Percentiles rank a stretch among this genome's conserved stretches.
phyloP scores from a whole-genome alignment of 2,329 filamentous ascomycete species.

The Colletotrichum theobromicola region DNA sequence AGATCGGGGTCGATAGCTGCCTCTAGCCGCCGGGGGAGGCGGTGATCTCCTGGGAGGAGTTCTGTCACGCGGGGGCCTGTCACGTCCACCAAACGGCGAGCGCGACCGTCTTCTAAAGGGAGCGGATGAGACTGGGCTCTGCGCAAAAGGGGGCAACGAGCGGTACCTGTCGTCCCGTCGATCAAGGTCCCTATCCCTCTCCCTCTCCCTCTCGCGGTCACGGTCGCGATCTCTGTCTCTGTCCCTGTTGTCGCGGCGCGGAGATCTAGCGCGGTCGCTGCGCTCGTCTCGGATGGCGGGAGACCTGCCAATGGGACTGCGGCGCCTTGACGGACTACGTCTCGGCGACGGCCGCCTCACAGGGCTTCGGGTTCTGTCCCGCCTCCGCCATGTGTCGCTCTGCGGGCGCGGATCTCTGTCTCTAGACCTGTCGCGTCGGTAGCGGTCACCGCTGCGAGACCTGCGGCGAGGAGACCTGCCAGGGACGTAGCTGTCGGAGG shows the following conservation, averaged over 20 bases:
- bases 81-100: constrained; percentile 55
- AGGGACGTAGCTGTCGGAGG: constrained; percentile 53
- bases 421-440: constrained; percentile 46
- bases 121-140: background rate
- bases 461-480: constrained; percentile 46
- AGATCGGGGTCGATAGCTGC: constrained; percentile 58
- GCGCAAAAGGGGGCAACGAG: constrained; percentile 20
- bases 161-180: constrained; percentile 47
- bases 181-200: constrained; percentile 34
- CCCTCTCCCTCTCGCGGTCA: constrained; percentile 26
- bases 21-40: constrained; percentile 42
- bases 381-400: constrained; percentile 22
- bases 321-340: constrained; percentile 41
- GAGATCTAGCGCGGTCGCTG: constrained; percentile 37
- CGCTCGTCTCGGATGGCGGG: constrained; percentile 41
- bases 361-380: constrained; percentile 32
- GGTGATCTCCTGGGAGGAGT: constrained; percentile 43
- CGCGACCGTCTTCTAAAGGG: constrained; percentile 55
- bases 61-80: constrained; percentile 44
- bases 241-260: constrained; percentile 26
- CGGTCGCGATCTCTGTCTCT: constrained; percentile 38
- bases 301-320: constrained; percentile 24
- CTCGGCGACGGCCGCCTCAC: constrained; percentile 36
- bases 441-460: constrained; percentile 47
- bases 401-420: constrained; percentile 20